phyloP scores from a whole-genome alignment of 306 rosid genomes.

The Cucurbita pepo region DNA sequence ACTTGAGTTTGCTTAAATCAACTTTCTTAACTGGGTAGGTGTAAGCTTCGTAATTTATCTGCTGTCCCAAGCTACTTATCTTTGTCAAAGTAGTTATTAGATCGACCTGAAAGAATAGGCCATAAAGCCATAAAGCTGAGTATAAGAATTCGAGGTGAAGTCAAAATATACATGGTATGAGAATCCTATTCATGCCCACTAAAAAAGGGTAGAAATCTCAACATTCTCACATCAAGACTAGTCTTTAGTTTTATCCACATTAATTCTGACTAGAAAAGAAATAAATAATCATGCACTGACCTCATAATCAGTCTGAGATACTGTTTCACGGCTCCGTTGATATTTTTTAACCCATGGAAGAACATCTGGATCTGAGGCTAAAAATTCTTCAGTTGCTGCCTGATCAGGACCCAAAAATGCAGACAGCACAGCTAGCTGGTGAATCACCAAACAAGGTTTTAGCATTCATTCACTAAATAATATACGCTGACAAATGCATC shows the following conservation, averaged over 20 bases:
- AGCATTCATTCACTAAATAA: background rate
- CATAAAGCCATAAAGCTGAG: constrained; percentile 7
- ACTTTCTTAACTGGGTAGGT: constrained; percentile 45
- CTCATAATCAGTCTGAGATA: constrained; percentile 91
- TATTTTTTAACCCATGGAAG: constrained; percentile 84
- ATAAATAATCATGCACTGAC: constrained; percentile 11
- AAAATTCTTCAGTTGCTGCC: constrained; percentile 49
- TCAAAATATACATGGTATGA: background rate
- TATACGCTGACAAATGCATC: background rate
- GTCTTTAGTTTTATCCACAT: background rate
- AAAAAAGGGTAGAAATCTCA: background rate
- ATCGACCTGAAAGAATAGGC: constrained; percentile 59
- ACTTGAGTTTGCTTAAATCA: constrained; percentile 64
- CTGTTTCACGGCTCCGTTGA: constrained; percentile 85
- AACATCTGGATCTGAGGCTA: constrained; percentile 71
- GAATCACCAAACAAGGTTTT: constrained; percentile 8
- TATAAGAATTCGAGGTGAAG: background rate
- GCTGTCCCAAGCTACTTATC: constrained; percentile 64
- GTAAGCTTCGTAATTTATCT: constrained; percentile 80
- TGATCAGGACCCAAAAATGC: constrained; percentile 92
- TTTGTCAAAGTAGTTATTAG: constrained; percentile 71
- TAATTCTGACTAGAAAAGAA: background rate
- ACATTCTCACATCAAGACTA: background rate
- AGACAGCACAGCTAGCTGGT: constrained; percentile 75
- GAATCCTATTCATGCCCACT: background rate